Base-by-base conservation (phyloP, 2,329 filamentous ascomycete genomes). In the Xylaria polymorpha region DNA sequence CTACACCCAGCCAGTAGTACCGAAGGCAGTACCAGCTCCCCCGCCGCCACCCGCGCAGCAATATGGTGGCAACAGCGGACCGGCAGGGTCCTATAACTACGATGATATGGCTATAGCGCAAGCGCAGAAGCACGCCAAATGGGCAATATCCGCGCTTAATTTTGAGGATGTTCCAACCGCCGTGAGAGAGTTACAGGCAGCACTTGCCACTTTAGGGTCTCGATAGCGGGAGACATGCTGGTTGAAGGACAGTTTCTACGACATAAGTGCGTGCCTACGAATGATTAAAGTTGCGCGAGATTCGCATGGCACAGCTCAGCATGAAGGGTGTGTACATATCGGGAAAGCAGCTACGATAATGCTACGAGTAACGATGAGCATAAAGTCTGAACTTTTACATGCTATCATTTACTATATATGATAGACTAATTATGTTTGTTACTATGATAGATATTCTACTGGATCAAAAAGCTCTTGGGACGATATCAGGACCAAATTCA, bases 91-190 rank as follows among this genome's bases (percentile, higher is more conserved):
- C 5, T 86, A 91, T 62, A 83, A 81, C 4, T 84, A 81, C 12
- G 93, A 97, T 71, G 91, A 94, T 72, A 83, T 86, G 68, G 85
- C 91, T 0, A 91, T 98, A 43, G 84, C 88, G 43, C 87, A 90
- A 74, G 95, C 96, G 4, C 94, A 97, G 79, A 99, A 98, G 79
- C 96, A 98, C 82, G 94, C 95, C 1, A 94, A 94, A 76, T 99
- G 94, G 93, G 96, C 96, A 0, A 97, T 98, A 50, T 98, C 94
- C 12, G 96, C 96, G 0, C 83, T 99, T 57, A 97, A 98, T 76
- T 99, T 99, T 80, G 96, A 99, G 74, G 96, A 99, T 79, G 92
- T 97, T 1, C 86, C 91, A 1, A 99, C 96, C 0, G 96, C 96
- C 0, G 90, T 98, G 4, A 90, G 91, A 76, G 94, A 99, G 78